Conservation (phyloP, 805 yeast species). For the Grigorovia yakushimaensis region DNA sequence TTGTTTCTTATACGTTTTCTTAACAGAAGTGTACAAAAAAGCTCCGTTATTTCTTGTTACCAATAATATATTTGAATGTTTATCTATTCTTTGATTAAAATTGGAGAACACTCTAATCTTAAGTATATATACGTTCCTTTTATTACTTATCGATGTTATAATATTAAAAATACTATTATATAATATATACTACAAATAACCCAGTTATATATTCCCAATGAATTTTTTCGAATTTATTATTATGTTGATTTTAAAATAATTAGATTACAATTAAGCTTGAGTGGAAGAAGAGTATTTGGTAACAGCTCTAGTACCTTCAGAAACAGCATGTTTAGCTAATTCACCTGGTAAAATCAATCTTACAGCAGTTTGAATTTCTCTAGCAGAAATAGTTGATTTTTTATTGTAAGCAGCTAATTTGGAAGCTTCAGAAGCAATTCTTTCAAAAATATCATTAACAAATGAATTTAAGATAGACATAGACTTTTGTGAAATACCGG, state of each 20-base stretch:
- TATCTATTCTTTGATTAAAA: no score
- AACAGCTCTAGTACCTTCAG: constrained; percentile 98
- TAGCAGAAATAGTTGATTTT: constrained; percentile 94
- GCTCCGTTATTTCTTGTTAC: no score
- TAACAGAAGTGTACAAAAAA: no score
- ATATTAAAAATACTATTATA: neutral
- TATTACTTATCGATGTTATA: neutral
- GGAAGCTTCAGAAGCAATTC: constrained; percentile 96
- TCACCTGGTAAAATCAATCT: constrained; percentile 97
- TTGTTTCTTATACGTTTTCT: no score
- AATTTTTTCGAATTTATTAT: neutral
- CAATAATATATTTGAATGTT: no score
- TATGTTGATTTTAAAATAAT: no score
- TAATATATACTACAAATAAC: neutral
- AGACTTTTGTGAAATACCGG: constrained; percentile 98
- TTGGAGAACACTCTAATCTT: no score
- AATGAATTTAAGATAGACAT: constrained; percentile 98
- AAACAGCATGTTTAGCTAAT: constrained; percentile 95
- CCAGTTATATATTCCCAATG: neutral
- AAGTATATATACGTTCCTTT: no score
- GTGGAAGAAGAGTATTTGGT: constrained; percentile 81
- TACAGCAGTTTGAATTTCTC: constrained; percentile 98
- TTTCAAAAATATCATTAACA: constrained; percentile 95
- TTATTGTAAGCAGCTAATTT: constrained; percentile 98
- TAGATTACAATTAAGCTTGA: constrained; percentile 27